Evolutionary conservation across 2,329 filamentous ascomycete genomes (phyloP).

Genomic region (Neofusicoccum sp.): DNA sequence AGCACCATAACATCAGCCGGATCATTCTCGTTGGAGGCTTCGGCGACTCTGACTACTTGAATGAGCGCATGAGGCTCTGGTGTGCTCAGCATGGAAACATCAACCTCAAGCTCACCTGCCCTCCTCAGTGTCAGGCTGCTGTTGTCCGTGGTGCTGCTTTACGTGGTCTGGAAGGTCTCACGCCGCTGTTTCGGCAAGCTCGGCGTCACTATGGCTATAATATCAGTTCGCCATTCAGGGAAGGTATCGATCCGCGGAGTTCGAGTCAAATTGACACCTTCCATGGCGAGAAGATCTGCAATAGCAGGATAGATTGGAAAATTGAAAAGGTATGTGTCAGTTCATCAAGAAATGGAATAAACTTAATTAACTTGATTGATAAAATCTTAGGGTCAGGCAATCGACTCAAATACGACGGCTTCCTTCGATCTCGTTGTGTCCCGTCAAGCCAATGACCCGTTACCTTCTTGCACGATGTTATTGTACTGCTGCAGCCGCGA

Average conservation of each 20-base stretch:
- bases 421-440: too few species aligned
- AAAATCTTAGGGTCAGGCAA: not conserved
- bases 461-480: too few species aligned
- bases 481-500: not conserved
- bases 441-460: too few species aligned
- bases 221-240: not conserved
- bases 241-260: not conserved
- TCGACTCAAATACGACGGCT: too few species aligned
- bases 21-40: constrained; percentile 21
- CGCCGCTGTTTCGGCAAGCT: not conserved
- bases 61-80: constrained; percentile 2
- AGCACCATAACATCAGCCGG: not conserved
- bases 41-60: constrained; percentile 17
- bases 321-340: not conserved
- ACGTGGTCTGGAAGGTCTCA: not conserved
- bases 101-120: constrained; percentile 10
- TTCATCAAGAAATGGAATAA: not conserved
- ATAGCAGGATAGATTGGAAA: not conserved
- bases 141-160: not conserved
- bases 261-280: not conserved
- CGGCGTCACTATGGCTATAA: constrained; percentile 1
- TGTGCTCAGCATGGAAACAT: not conserved
- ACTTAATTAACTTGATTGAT: not conserved
- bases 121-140: not conserved
- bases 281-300: not conserved